A percentile compares a stretch with the other conserved stretches of the same genome.
These are phyloP conservation scores for Neonectria hederae DNA, from an alignment of 2,329 filamentous ascomycete species.

Conservation along the genomic window DNA sequence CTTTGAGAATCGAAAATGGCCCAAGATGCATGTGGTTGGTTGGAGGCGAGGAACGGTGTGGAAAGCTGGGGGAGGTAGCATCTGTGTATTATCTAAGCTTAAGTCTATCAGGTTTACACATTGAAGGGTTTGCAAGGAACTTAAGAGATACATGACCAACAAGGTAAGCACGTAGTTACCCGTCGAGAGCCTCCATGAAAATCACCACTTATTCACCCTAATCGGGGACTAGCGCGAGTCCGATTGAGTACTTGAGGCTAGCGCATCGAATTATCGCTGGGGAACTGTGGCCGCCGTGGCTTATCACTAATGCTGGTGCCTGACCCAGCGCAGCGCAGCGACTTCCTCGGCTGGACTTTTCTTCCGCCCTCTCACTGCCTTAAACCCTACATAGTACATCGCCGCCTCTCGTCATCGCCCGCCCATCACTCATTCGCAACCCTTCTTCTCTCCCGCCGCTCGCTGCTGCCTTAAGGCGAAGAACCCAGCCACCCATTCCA, in stretches of 20 bases:
- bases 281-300: conserved; percentile 9
- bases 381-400: conserved; percentile 32
- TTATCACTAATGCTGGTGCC: conserved; percentile 6
- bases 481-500: conserved; percentile 12
- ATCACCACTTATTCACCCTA: neutral
- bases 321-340: conserved; percentile 19
- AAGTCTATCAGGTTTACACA: conserved; percentile 18
- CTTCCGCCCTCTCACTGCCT: conserved; percentile 21
- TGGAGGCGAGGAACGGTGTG: conserved; percentile 10
- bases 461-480: neutral
- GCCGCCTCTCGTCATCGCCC: conserved; percentile 22
- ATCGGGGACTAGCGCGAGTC: neutral
- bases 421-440: conserved; percentile 25
- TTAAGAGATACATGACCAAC: neutral
- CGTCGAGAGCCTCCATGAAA: neutral
- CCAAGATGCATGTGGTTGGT: conserved; percentile 33
- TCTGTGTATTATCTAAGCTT: conserved; percentile 7
- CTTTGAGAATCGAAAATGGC: conserved; percentile 29
- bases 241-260: neutral
- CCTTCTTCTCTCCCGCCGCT: conserved; percentile 25
- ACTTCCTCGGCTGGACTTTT: conserved; percentile 35
- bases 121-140: neutral
- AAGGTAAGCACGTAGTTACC: neutral
- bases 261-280: conserved; percentile 8
- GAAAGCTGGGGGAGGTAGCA: conserved; percentile 17